Evolutionary conservation across 1,284 basidiomycete genomes (phyloP).

Genomic region (Moesziomyces sp.): DNA sequence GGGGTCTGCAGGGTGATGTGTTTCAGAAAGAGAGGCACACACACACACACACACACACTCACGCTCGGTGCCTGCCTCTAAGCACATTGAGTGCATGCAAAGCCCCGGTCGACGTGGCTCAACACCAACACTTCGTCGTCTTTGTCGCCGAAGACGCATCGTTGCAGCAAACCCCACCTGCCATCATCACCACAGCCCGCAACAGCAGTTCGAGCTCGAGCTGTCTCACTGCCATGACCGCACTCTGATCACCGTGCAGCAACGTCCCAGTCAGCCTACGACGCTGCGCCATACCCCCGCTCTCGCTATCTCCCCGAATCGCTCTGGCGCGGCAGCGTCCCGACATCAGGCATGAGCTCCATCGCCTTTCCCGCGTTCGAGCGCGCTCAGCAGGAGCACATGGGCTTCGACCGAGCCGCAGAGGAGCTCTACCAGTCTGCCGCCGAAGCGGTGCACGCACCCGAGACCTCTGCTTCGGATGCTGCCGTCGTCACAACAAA

Average conservation of each 20-base stretch:
- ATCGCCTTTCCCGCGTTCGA: conserved; percentile 42
- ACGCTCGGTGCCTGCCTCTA: neutral
- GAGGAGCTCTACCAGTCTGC: conserved; percentile 36
- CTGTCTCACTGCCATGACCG: neutral
- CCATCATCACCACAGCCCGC: no score
- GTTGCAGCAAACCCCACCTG: neutral
- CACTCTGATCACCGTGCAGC: neutral
- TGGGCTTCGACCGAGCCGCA: conserved; percentile 23
- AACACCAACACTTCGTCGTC: neutral
- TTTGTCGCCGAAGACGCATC: neutral
- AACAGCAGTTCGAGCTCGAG: no score
- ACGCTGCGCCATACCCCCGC: neutral
- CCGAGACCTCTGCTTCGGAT: conserved; percentile 6
- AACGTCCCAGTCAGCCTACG: neutral
- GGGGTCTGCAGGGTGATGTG: neutral
- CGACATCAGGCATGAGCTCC: conserved; percentile 21
- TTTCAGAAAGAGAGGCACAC: neutral
- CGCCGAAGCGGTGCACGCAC: conserved; percentile 13
- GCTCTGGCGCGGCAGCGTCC: neutral
- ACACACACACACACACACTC: neutral
- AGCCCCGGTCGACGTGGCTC: neutral
- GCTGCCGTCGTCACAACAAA: neutral
- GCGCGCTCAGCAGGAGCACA: conserved; percentile 45
- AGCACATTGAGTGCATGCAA: no score
- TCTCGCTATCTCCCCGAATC: neutral